phyloP scores from a whole-genome alignment of 169 alveolate genomes.

The Plasmodium falciparum region DNA sequence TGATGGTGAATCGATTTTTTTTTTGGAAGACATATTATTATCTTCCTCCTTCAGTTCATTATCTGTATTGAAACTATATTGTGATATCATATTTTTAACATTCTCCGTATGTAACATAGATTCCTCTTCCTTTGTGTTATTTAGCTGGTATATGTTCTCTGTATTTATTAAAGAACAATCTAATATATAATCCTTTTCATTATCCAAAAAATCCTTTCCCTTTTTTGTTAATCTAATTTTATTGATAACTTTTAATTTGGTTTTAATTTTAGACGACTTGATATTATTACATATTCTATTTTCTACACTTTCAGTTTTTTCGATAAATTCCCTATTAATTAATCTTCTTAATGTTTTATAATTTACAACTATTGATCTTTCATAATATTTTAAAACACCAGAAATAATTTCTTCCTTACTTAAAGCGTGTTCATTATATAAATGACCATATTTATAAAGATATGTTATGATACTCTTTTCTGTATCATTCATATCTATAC shows the following conservation, averaged over 20 bases:
- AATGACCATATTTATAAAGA: conserved; percentile 22
- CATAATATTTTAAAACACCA: conserved; percentile 45
- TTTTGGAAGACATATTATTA: neutral
- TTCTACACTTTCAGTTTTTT: conserved; percentile 27
- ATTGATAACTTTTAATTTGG: conserved; percentile 21
- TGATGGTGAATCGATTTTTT: conserved; percentile 1
- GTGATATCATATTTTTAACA: neutral
- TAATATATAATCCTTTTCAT: conserved; percentile 9
- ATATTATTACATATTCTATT: neutral
- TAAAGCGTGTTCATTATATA: conserved; percentile 30
- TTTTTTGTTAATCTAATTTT: conserved; percentile 46
- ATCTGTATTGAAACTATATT: neutral
- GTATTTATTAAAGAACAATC: neutral
- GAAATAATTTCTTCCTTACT: conserved; percentile 63
- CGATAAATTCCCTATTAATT: conserved; percentile 19
- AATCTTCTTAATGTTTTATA: conserved; percentile 20
- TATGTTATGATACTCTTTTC: conserved; percentile 27
- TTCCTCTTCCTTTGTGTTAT: neutral
- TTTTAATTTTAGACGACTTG: conserved; percentile 17
- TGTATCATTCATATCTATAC: conserved; percentile 13
- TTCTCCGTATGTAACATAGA: conserved; percentile 1
- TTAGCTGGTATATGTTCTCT: neutral
- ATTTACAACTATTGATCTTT: conserved; percentile 15
- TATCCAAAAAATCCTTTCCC: conserved; percentile 36
- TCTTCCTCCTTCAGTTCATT: neutral